Evolutionary conservation across 805 yeast species (phyloP).

Genomic region (Candida xyloterini): DNA sequence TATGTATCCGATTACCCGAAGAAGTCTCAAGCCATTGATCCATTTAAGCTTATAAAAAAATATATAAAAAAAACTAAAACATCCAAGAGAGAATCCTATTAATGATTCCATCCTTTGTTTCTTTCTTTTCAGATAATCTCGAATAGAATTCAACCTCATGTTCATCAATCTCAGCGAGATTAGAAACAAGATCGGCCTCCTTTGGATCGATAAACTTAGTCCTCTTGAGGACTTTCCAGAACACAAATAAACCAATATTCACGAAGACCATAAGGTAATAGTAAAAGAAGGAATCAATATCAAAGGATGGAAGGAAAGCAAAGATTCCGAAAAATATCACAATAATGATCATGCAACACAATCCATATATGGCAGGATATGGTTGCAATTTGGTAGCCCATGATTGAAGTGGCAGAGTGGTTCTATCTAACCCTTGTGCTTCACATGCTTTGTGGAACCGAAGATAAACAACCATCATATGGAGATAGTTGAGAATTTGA

Average conservation of each 20-base stretch:
- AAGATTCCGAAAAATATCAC: slow-evolving; percentile 38
- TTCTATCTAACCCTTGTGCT: slow-evolving; percentile 51
- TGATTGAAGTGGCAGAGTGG: slow-evolving; percentile 43
- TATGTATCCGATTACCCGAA: slow-evolving; percentile 49
- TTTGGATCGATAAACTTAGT: slow-evolving; percentile 40
- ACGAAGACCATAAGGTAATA: slow-evolving; percentile 44
- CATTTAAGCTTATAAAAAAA: neutral
- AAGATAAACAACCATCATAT: slow-evolving; percentile 48
- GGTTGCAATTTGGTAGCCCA: slow-evolving; percentile 45
- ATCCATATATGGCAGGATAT: slow-evolving; percentile 27
- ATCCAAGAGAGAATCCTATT: neutral
- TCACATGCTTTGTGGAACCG: slow-evolving; percentile 61
- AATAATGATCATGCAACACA: slow-evolving; percentile 35
- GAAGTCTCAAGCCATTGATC: slow-evolving; percentile 46
- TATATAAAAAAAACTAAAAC: neutral
- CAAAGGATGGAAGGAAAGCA: slow-evolving; percentile 39
- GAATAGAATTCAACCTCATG: slow-evolving; percentile 39
- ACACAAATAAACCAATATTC: slow-evolving; percentile 34
- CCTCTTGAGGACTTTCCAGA: slow-evolving; percentile 38
- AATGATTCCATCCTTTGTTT: slow-evolving; percentile 11
- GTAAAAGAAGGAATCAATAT: slow-evolving; percentile 40
- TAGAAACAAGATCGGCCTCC: slow-evolving; percentile 45
- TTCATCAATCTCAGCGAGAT: slow-evolving; percentile 46
- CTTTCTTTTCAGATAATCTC: neutral
- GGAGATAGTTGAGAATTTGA: slow-evolving; percentile 28